Evolutionary conservation across 768 basidiomycete genomes (phyloP), one percentile per base, ranked within the genome.

Genomic region (Scleroderma bovista): DNA sequence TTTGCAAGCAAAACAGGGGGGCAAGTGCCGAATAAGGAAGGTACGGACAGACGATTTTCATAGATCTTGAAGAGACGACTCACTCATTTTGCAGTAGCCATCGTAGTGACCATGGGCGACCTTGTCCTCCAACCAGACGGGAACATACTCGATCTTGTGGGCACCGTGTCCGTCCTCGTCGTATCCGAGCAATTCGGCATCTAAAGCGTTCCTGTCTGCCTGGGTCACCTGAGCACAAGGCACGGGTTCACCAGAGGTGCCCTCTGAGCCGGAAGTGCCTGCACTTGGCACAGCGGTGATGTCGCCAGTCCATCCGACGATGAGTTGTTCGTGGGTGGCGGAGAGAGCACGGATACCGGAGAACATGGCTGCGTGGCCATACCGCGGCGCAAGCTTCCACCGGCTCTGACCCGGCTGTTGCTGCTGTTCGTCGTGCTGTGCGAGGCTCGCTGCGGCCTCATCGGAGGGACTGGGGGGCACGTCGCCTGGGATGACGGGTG

Each of bases 1-100:
- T 41, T 23, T 29, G 39, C 17, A 13, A 24, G 50, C 31, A 55
- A 46, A 40, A 22, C 33, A 42, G 46, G 58, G 36, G 48, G 36
- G 29, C 16, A 29, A 26, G 24, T 37, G 16, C 46, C 47, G 48
- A 37, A 60, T 48, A 58, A 43, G 55, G 60, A 23, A 58, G 48
- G 33, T 33, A 29, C 1, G 42, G 17, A 44, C 53, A 49, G 19
- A 15, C 37, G 26, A 29, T 29, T 29, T n/a, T 29, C 26, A 29
- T 9, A 29, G 26, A 29, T 29, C 26, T 36, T 7, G 32, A 12
- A n/a, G 13, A 36, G 34, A 80, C 88, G 41, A 81, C 89, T 67
- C 60, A 94, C 93, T 95, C 61, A 87, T 85, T 68, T 99, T 99
- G 79, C 94, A 97, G 67, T 96, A 97, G 1, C 93, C 94, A 57